These are phyloP conservation scores for Aspergillus amoenus DNA, from an alignment of 2,329 filamentous ascomycete genomes.

Conservation along the genomic window DNA sequence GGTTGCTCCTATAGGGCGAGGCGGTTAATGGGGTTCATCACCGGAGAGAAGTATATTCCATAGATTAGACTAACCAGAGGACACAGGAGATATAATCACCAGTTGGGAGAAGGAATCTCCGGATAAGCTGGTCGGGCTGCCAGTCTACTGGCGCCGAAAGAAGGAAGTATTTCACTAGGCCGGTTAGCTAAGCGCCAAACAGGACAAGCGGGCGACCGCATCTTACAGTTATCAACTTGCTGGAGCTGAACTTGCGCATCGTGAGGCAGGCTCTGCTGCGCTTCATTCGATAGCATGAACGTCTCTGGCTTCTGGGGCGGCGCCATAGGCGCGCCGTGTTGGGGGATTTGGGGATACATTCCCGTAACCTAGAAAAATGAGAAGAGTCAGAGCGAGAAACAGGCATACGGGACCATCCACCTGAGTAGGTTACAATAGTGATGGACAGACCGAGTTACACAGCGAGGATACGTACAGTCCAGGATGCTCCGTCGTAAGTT, in stretches of 20 bases:
- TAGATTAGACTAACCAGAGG: conserved; percentile 65
- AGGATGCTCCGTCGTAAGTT: conserved; percentile 4
- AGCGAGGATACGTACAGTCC: conserved; percentile 7
- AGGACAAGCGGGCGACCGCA: not conserved
- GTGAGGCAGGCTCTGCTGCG: conserved; percentile 91
- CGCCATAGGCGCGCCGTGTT: conserved; percentile 79
- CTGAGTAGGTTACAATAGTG: not conserved
- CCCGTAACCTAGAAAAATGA: conserved; percentile 15
- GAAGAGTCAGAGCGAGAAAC: not conserved
- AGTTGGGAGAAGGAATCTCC: conserved; percentile 90
- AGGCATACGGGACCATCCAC: not conserved
- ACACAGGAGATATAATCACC: conserved; percentile 99
- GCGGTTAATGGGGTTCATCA: conserved; percentile 14
- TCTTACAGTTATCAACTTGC: conserved; percentile 94
- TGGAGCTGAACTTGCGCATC: conserved; percentile 96
- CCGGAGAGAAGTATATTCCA: conserved; percentile 1
- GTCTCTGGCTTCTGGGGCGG: conserved; percentile 96
- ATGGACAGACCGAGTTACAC: not conserved
- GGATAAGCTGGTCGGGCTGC: conserved; percentile 94
- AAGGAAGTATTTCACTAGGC: conserved; percentile 95
- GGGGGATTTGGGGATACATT: conserved; percentile 80
- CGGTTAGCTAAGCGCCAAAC: conserved; percentile 4
- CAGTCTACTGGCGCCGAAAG: conserved; percentile 98
- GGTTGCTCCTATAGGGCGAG: conserved; percentile 71
- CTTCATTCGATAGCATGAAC: conserved; percentile 96